Conservation (phyloP, 805 yeast species). For the Candida parachauliodes region DNA sequence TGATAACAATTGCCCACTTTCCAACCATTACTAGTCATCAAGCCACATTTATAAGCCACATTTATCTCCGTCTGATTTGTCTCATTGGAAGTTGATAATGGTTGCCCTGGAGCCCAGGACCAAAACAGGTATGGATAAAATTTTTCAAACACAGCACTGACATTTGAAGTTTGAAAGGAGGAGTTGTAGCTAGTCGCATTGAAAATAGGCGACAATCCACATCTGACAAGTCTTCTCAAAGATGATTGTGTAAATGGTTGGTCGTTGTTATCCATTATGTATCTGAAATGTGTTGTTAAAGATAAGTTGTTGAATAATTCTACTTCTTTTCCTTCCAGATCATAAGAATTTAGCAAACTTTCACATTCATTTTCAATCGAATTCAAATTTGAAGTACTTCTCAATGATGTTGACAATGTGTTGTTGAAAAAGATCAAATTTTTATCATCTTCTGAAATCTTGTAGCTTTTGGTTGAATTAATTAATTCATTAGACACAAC, state of each 20-base stretch:
- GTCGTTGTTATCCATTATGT: conserved; percentile 30
- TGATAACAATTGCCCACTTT: conserved; percentile 62
- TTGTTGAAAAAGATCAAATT: conserved; percentile 10
- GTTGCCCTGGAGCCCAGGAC: conserved; percentile 60
- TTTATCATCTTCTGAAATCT: conserved; percentile 19
- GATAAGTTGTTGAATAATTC: conserved; percentile 13
- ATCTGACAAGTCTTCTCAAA: conserved; percentile 36
- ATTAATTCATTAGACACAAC: conserved; percentile 21
- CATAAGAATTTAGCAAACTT: not conserved
- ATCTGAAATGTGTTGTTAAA: conserved; percentile 22
- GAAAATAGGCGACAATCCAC: conserved; percentile 70
- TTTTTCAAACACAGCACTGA: conserved; percentile 23
- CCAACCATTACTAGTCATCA: conserved; percentile 51
- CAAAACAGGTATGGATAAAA: conserved; percentile 45
- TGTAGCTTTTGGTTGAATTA: conserved; percentile 18
- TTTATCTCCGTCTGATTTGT: conserved; percentile 3
- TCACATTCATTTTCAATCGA: conserved; percentile 5
- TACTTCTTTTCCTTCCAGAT: not conserved
- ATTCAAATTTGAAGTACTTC: not conserved
- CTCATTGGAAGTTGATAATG: conserved; percentile 3
- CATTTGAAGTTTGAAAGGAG: conserved; percentile 16
- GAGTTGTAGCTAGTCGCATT: conserved; percentile 22
- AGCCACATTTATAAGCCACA: conserved; percentile 40
- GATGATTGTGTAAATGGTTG: conserved; percentile 36
- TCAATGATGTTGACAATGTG: conserved; percentile 2